Percentiles rank a stretch among this genome's conserved stretches.
Conservation (phyloP, 306 rosid species). For the Pyrus communis region DNA sequence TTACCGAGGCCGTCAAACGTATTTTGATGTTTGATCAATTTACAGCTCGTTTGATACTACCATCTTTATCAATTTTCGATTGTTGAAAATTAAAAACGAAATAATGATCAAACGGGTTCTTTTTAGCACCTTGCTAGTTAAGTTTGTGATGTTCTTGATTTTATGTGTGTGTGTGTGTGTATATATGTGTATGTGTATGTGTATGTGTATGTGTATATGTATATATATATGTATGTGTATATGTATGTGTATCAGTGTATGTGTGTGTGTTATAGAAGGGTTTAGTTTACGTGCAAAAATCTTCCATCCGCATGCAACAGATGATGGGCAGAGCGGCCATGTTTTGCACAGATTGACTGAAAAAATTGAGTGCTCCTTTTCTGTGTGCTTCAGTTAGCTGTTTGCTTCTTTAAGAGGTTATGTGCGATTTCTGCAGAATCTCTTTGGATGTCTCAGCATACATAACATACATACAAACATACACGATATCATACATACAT, state of each 20-base stretch:
- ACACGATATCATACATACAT: not conserved
- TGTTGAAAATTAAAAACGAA: not conserved
- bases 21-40: too few relatives aligned
- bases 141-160: not conserved
- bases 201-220: not conserved
- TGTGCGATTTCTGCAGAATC: conserved; percentile 25
- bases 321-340: conserved; percentile 70
- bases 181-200: not conserved
- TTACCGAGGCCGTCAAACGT: not conserved
- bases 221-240: not conserved
- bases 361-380: conserved; percentile 13
- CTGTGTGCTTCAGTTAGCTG: conserved; percentile 34
- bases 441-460: conserved; percentile 34
- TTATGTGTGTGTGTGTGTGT: not conserved
- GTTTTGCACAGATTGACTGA: conserved; percentile 57
- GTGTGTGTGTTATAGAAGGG: too few relatives aligned
- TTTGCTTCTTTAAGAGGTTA: conserved; percentile 40
- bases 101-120: too few relatives aligned
- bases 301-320: conserved; percentile 84
- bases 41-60: too few relatives aligned
- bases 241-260: not conserved
- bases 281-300: conserved; percentile 29
- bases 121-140: not conserved
- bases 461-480: not conserved
- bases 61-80: too few relatives aligned